Evolutionary conservation across 805 yeast genomes (phyloP), one percentile per base, ranked within the genome.

Genomic region (Metschnikowia peoriensis): DNA sequence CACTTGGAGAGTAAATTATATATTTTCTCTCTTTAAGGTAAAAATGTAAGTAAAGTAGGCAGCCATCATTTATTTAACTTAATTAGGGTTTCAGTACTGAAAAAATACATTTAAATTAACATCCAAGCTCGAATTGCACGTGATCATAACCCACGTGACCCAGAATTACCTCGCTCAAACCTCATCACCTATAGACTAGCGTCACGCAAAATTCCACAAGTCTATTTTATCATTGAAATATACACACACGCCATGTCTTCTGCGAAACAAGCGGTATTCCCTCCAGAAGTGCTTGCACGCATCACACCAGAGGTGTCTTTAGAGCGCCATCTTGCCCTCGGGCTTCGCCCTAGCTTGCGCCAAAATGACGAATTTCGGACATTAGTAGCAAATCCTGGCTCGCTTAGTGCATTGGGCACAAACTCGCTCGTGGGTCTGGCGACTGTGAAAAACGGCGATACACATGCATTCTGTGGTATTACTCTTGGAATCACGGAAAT

Each of bases 261-360:
- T 8, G 42, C 47, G 15, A 40, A 44, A 17, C 60, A 59, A 40
- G 75, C 87, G 37, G 72, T 81, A 5, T 90, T 91, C 66, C 85
- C 94, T 1, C 93, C 97, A 0, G 87, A 85, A 28, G 89, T 90
- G 10, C 73, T 92, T 41, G 91, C 94, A 1, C 74, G 94, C 48
- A 80, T 92, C 38, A 89, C 96, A 1, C 97, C 97, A 1, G 96
- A 89, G 51, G 66, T 88, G 12, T 87, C 93, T 6, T 74, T 92
- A 42, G 87, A 88, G 64, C 80, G 96, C 63, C 96, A 90, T 66
- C 66, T 92, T 14, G 79, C 86, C 16, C 72, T 83, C 16, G 93
- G 94, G 0, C 63, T 86, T 22, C 83, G 97, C 56, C 97, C 97
- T 9, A 81, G 84, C 44, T 69, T 85, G 46, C 79, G 97, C 43